These are phyloP conservation scores for Fraxinus floribunda DNA, from an alignment of 305 asterid species.

Conservation along the genomic window DNA sequence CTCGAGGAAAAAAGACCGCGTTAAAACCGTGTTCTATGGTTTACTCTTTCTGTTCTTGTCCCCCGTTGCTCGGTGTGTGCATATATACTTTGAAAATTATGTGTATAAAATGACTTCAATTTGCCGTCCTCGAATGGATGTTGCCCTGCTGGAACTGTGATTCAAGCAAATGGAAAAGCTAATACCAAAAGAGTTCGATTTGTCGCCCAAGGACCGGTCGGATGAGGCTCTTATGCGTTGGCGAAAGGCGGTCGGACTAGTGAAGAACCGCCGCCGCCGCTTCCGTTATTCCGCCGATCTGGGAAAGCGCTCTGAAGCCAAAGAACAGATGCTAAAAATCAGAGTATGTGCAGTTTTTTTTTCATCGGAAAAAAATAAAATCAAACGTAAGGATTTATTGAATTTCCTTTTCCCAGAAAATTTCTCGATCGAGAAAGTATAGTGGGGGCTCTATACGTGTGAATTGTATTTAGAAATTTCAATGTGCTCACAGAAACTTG, in stretches of 20 bases:
- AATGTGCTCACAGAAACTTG: background rate
- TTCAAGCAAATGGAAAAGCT: conserved; percentile 32
- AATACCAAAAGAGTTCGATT: conserved; percentile 52
- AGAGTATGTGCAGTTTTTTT: conserved; percentile 42
- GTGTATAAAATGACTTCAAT: background rate
- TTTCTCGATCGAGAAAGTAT: background rate
- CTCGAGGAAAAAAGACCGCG: background rate
- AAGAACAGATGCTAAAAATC: conserved; percentile 50
- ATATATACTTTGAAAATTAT: background rate
- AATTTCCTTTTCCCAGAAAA: background rate
- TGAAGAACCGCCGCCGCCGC: conserved; percentile 68
- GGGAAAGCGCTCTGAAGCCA: conserved; percentile 65
- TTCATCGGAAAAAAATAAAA: background rate
- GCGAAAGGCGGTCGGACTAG: conserved; percentile 71
- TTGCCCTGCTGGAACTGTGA: background rate
- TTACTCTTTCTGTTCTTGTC: background rate
- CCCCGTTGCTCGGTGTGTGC: background rate
- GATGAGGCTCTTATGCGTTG: conserved; percentile 60
- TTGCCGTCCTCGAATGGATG: background rate
- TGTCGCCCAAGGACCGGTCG: conserved; percentile 55
- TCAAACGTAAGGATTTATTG: background rate
- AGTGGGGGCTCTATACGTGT: background rate
- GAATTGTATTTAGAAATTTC: background rate
- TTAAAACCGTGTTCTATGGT: background rate
- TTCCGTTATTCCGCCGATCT: conserved; percentile 71